phyloP scores from a whole-genome alignment of 2,329 filamentous ascomycete genomes.

The Aspergillus sp. region DNA sequence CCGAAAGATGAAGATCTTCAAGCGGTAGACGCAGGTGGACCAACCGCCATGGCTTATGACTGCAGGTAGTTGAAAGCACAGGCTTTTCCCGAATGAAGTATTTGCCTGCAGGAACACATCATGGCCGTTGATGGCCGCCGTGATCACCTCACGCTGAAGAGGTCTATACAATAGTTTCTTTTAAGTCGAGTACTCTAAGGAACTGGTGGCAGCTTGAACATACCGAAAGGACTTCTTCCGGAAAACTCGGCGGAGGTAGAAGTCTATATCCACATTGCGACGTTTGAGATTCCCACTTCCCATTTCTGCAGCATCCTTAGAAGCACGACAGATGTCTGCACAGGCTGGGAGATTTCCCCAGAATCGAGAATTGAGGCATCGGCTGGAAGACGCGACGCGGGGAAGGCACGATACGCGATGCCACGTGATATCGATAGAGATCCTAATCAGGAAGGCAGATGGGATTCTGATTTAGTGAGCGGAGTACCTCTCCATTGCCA shows the following conservation, averaged over 20 bases:
- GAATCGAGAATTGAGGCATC: conserved; percentile 3
- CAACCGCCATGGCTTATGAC: conserved; percentile 82
- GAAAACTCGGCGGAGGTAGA: conserved; percentile 73
- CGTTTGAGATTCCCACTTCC: conserved; percentile 26
- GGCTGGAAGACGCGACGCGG: conserved; percentile 13
- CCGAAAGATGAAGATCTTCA: too few relatives aligned
- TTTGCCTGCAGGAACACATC: conserved; percentile 91
- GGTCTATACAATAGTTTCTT: conserved; percentile 56
- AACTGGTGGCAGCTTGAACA: conserved; percentile 10
- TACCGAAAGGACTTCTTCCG: conserved; percentile 73
- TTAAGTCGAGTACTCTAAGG: not conserved
- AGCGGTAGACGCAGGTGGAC: conserved; percentile 37
- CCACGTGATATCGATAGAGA: conserved; percentile 28
- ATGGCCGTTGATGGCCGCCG: conserved; percentile 74
- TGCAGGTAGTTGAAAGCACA: conserved; percentile 90
- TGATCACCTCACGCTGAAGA: conserved; percentile 83
- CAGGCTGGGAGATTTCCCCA: not conserved
- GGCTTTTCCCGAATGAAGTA: conserved; percentile 78
- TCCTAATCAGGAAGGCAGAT: not conserved
- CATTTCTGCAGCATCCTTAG: conserved; percentile 34
- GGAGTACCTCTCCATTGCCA: not conserved
- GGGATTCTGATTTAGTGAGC: not conserved
- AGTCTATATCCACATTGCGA: conserved; percentile 64
- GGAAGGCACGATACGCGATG: conserved; percentile 19
- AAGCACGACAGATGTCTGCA: not conserved